A percentile compares a stretch with the other conserved stretches of the same genome.
These are phyloP conservation scores for Phytopythium aichiense DNA, from an alignment of 352 stramenopile genomes.

Conservation along the genomic window DNA sequence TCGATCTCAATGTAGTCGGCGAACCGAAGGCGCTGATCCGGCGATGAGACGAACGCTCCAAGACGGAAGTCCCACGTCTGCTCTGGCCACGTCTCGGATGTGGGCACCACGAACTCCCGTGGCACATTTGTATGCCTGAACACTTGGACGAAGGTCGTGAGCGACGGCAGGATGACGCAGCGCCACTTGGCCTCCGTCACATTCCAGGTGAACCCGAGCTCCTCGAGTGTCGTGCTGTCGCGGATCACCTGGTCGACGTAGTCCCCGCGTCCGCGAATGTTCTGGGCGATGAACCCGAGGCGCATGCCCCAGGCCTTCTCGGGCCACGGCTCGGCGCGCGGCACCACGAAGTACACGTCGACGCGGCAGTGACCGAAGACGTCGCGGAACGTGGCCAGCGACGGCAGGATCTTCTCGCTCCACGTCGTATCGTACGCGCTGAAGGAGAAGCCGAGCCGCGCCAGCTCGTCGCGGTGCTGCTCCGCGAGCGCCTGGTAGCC, in stretches of 20 bases:
- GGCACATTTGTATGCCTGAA: constrained; percentile 31
- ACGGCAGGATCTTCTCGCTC: constrained; percentile 43
- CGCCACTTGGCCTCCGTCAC: constrained; percentile 37
- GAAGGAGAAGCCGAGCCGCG: constrained; percentile 45
- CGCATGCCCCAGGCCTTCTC: constrained; percentile 25
- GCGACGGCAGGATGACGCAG: constrained; percentile 33
- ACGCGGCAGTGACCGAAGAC: constrained; percentile 45
- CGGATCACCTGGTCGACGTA: constrained; percentile 46
- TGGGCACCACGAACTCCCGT: constrained; percentile 47
- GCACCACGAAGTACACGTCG: constrained; percentile 31
- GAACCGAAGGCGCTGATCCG: constrained; percentile 20
- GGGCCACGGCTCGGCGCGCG: constrained; percentile 31
- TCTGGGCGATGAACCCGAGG: constrained; percentile 51
- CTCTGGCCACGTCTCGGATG: constrained; percentile 31
- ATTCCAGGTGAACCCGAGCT: constrained; percentile 60
- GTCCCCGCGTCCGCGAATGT: constrained; percentile 45
- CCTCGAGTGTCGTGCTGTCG: constrained; percentile 37
- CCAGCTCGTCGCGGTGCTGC: constrained; percentile 27
- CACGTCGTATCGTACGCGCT: constrained; percentile 44
- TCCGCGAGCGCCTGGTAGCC: constrained; percentile 28
- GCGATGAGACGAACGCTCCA: constrained; percentile 25
- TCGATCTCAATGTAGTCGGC: constrained; percentile 54
- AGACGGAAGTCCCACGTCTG: constrained; percentile 30
- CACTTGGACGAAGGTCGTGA: constrained; percentile 37
- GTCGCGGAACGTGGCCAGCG: constrained; percentile 33